Base-by-base conservation (phyloP, 2,329 filamentous ascomycete genomes). In the Dryadomyces quercivorus region DNA sequence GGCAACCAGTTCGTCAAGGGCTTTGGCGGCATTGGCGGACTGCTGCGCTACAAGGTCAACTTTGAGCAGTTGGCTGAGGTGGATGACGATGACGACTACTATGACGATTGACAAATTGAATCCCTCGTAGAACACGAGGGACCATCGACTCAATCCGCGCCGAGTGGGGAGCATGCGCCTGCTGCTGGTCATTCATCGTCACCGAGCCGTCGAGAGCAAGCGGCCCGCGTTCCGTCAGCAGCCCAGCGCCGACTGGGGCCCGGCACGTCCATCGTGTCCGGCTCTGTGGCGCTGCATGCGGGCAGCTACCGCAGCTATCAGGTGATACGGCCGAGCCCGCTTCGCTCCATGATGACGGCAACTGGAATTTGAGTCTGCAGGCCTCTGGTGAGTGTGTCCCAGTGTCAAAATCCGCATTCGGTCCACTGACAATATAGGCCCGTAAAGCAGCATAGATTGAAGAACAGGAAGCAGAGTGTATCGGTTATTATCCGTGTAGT, bases 1-100 rank as follows among this genome's bases (percentile, higher is more conserved):
- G 93, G 93, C 69, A 98, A 98, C 75, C 93, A 98, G 77, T 98
- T 98, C 73, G 93, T 98, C 66, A 97, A 96, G 77, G 93, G 93
- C 60, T 98, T 98, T 67, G 93, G 93, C 84, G 93, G 93, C 67
- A 95, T 98, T 64, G 93, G 93, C 62, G 92, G 92, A 61, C 85
- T 98, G 66, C 83, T 98, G 68, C 90, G 93, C 64, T 98, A 98
- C 84, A 96, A 96, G 78, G 89, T 98, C 78, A 98, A 98, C 78
- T 98, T 98, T 75, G 94, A 98, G 75, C 94, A 98, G 73, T 81
- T 98, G 72, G 86, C 86, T 71, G 93, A 97, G 70, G 79, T 86
- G 66, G 83, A 86, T 66, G 91, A 95, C 70, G 86, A 91, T 72
- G 92, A 97, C 70, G 92, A 92, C 73, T 96, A 95, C 77, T 89